phyloP scores from a whole-genome alignment of 768 basidiomycete species.

The Suillus weaverae region DNA sequence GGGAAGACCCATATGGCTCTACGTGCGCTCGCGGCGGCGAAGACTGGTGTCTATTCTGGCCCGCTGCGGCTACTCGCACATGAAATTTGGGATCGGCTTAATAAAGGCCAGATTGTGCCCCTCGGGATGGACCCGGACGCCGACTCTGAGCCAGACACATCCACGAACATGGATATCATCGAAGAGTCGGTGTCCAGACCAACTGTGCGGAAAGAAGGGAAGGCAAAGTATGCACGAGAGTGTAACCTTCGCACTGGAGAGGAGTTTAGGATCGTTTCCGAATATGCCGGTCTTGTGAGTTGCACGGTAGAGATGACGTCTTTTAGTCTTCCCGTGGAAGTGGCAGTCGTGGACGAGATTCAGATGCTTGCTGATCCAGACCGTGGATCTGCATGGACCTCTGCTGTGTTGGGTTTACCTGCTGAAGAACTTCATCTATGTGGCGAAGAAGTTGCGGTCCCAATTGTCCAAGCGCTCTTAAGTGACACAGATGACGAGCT shows the following conservation, averaged over 20 bases:
- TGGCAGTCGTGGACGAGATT: slow-evolving; percentile 95
- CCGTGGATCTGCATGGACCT: slow-evolving; percentile 83
- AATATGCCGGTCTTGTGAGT: slow-evolving; percentile 56
- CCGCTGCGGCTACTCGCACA: slow-evolving; percentile 92
- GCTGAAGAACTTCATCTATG: slow-evolving; percentile 91
- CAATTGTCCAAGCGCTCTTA: slow-evolving; percentile 70
- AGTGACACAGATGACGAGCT: slow-evolving; percentile 80
- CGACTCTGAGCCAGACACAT: slow-evolving; percentile 38
- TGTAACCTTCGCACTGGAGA: slow-evolving; percentile 95
- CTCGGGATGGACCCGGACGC: slow-evolving; percentile 52
- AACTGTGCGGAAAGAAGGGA: slow-evolving; percentile 37
- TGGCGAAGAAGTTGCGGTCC: slow-evolving; percentile 91
- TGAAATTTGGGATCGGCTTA: slow-evolving; percentile 91
- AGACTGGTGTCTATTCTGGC: slow-evolving; percentile 81
- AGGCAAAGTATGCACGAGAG: slow-evolving; percentile 50
- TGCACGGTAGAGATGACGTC: slow-evolving; percentile 95
- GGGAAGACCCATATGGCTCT: slow-evolving; percentile 96
- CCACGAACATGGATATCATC: slow-evolving; percentile 32
- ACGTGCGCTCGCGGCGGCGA: slow-evolving; percentile 78
- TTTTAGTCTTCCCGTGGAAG: slow-evolving; percentile 48
- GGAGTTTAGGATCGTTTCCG: slow-evolving; percentile 71
- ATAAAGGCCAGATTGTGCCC: slow-evolving; percentile 85
- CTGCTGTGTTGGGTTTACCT: slow-evolving; percentile 70
- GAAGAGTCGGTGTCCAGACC: slow-evolving; percentile 23
- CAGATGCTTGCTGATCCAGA: slow-evolving; percentile 86